Evolutionary conservation across 1,139 yeast genomes (phyloP).

Genomic region (Saccharomycopsis phalli): DNA sequence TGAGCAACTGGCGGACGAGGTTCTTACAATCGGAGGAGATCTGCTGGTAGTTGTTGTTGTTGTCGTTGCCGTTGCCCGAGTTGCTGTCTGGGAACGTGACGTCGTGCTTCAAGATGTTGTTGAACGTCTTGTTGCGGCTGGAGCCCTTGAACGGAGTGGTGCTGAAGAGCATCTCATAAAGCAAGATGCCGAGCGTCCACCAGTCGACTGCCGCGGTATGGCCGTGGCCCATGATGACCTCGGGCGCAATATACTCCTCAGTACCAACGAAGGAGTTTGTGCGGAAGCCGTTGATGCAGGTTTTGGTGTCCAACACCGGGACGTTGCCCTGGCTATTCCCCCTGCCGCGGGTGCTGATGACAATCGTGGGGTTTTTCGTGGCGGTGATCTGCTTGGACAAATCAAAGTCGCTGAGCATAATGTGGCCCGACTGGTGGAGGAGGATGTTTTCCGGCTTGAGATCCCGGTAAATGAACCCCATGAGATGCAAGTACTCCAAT

Average conservation of each 20-base stretch:
- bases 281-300: slow-evolving; percentile 90
- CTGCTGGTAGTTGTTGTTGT: slow-evolving; percentile 30
- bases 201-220: slow-evolving; percentile 98
- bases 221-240: slow-evolving; percentile 92
- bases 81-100: slow-evolving; percentile 54
- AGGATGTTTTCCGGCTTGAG: slow-evolving; percentile 91
- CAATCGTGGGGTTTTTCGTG: slow-evolving; percentile 42
- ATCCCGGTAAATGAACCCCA: slow-evolving; percentile 96
- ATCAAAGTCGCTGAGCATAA: slow-evolving; percentile 96
- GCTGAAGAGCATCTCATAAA: slow-evolving; percentile 91
- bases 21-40: slow-evolving; percentile 70
- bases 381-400: slow-evolving; percentile 81
- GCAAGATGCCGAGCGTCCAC: slow-evolving; percentile 95
- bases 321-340: slow-evolving; percentile 25
- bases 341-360: slow-evolving; percentile 23
- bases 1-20: slow-evolving; percentile 68
- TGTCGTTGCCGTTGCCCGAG: slow-evolving; percentile 19
- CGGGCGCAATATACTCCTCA: slow-evolving; percentile 97
- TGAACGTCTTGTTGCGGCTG: slow-evolving; percentile 80
- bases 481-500: slow-evolving; percentile 82
- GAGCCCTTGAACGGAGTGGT: slow-evolving; percentile 94
- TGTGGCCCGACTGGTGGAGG: slow-evolving; percentile 92
- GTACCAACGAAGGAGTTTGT: slow-evolving; percentile 98
- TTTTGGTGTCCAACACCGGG: slow-evolving; percentile 68
- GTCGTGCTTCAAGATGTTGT: slow-evolving; percentile 76